Conservation (phyloP, 2,329 filamentous ascomycete species). For the Amylocarpus encephaloides region DNA sequence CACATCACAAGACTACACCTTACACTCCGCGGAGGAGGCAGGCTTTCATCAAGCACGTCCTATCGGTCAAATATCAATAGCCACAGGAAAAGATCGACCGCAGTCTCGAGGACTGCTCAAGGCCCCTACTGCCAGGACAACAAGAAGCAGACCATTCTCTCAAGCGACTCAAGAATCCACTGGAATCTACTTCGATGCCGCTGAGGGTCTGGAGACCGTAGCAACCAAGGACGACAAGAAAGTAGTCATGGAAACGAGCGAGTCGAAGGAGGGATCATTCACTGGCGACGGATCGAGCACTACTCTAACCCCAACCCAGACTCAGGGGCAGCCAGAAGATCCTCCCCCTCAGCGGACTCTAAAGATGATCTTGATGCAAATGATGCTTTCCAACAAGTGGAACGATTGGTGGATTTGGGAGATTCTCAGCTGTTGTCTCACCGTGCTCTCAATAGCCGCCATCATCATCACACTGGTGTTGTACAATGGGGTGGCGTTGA, state of each 20-base stretch:
- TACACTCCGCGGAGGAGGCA: neutral
- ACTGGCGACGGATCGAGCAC: neutral
- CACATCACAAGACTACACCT: neutral
- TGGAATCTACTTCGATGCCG: neutral
- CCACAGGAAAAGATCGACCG: neutral
- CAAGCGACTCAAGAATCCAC: neutral
- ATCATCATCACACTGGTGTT: neutral
- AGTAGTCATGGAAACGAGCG: neutral
- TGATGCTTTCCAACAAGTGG: neutral
- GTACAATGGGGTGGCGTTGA: neutral
- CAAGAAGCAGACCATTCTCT: neutral
- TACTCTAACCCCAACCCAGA: neutral
- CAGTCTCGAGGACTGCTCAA: neutral
- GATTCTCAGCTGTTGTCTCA: neutral
- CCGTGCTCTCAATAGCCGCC: neutral
- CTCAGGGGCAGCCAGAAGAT: neutral
- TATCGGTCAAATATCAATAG: neutral
- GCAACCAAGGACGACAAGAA: neutral
- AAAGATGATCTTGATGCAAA: neutral
- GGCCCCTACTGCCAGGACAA: neutral
- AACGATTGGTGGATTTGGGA: conserved; percentile 4
- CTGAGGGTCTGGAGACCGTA: neutral
- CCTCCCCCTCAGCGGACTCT: neutral
- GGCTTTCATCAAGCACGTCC: neutral
- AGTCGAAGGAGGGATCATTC: neutral